A percentile compares a stretch with the other conserved stretches of the same genome.
Evolutionary conservation across 1,284 basidiomycete species (phyloP).

Genomic region (Bjerkandera adusta): DNA sequence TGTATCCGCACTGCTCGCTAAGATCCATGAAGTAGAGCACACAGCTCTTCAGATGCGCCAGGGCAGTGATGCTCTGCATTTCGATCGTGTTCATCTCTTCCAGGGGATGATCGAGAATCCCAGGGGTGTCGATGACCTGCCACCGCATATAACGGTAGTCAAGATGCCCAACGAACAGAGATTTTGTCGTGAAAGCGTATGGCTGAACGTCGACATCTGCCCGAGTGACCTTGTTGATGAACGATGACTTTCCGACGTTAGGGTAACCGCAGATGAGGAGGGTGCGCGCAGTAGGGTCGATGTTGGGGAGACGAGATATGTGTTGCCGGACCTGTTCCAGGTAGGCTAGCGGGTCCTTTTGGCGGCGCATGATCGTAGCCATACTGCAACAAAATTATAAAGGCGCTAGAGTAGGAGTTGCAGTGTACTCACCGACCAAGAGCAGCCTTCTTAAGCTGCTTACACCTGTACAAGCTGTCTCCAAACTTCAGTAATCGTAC

Average conservation of each 20-base stretch:
- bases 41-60: constrained; percentile 91
- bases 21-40: constrained; percentile 98
- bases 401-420: neutral
- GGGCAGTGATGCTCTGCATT: constrained; percentile 97
- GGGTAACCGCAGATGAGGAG: constrained; percentile 96
- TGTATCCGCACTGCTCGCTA: constrained; percentile 94
- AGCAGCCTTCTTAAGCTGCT: constrained; percentile 93
- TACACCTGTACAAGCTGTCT: constrained; percentile 94
- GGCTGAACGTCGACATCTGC: constrained; percentile 98
- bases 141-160: constrained; percentile 97
- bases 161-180: constrained; percentile 93
- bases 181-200: constrained; percentile 97
- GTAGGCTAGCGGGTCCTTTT: constrained; percentile 96
- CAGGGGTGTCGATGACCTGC: constrained; percentile 97
- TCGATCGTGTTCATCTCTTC: constrained; percentile 99
- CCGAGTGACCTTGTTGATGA: constrained; percentile 97
- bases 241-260: constrained; percentile 96
- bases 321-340: constrained; percentile 97
- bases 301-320: constrained; percentile 92
- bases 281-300: constrained; percentile 96
- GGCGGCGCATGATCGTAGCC: constrained; percentile 96
- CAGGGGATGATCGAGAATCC: constrained; percentile 89
- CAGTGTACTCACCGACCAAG: constrained; percentile 74
- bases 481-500: constrained; percentile 94
- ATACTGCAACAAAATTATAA: constrained; percentile 49